Base-by-base conservation (phyloP, 805 yeast genomes). In the Debaryomyces maramus region DNA sequence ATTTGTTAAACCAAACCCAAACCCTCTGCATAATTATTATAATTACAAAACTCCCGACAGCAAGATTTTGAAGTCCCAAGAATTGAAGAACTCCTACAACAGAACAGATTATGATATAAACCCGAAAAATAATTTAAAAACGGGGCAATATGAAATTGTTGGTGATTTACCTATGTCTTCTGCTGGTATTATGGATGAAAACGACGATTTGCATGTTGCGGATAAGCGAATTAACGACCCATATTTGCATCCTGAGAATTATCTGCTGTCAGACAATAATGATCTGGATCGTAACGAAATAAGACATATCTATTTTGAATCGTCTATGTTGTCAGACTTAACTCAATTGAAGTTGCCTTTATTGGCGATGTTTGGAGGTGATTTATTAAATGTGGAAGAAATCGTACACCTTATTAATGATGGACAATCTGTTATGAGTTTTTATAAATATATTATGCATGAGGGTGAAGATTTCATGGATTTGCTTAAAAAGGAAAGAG, bases 401-500 rank as follows among this genome's bases (percentile, higher is more conserved):
- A 21, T 60, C 2, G 18, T 51, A 7, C 6, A 34, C 2, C 27
- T 48, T 16, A 48, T 69, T 2, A 52, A 48, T 36, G 55, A 51
- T 38, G 45, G 55, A 16, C 15, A 45, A 22, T 52, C 54, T 9
- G 52, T 69, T 13, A 13, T 39, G 10, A 54, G 40, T 18, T 69
- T 69, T 40, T 69, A 63, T 47, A 37, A 47, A 4, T 30, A 40
- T 24, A 54, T 66, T 13, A 37, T 30, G 20, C 26, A 35, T 2
- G 39, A 44, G 0, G 37, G 51, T 27, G 50, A 50, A 14, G 38
- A 45, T 5, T 28, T 62, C 19, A 11, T 43, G 2, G 59, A 51
- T 1, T 42, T 67, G 13, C 36, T 68, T 5, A 78, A 73, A 42
- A 48, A 43, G 20, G 88, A 83, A 48, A 55, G 88, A 39, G 56